Evolutionary conservation across 345 rosid species (phyloP).

Genomic region (Citrus unshiu): DNA sequence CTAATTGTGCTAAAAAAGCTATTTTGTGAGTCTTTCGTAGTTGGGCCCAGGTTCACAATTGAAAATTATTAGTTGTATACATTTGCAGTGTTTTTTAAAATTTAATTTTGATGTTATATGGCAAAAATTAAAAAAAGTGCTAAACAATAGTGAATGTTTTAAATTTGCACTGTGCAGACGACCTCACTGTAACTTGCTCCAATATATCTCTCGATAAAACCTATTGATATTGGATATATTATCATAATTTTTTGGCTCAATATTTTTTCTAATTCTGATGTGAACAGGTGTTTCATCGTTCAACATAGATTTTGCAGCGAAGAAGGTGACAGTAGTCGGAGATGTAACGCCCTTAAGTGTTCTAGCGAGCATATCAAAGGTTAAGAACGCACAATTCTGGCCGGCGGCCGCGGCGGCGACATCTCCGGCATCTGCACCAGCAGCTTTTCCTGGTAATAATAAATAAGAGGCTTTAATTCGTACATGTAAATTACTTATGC

Average conservation of each 20-base stretch:
- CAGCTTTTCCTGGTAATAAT: conserved; percentile 9
- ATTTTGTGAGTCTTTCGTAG: not conserved
- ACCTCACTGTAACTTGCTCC: no score
- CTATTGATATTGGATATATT: no score
- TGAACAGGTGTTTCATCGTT: conserved; percentile 80
- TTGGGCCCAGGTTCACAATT: not conserved
- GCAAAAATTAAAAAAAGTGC: no score
- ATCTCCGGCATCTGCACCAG: conserved; percentile 8
- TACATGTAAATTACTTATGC: conserved; percentile 11
- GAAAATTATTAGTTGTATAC: not conserved
- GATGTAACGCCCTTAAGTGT: conserved; percentile 74
- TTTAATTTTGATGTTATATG: no score
- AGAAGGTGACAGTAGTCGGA: conserved; percentile 88
- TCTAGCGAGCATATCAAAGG: conserved; percentile 76
- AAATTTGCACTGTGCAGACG: no score
- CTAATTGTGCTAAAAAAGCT: not conserved
- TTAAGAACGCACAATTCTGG: conserved; percentile 90
- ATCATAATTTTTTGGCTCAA: not conserved
- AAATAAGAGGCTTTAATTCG: not conserved
- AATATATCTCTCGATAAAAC: no score
- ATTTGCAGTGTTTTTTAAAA: no score
- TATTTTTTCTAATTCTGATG: not conserved
- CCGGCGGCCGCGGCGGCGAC: conserved; percentile 21
- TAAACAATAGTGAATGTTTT: no score
- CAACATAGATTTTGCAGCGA: conserved; percentile 77